A percentile compares a stretch with the other conserved stretches of the same genome.
phyloP scores from a whole-genome alignment of 768 basidiomycete genomes.

The Lanmaoa rubissima region DNA sequence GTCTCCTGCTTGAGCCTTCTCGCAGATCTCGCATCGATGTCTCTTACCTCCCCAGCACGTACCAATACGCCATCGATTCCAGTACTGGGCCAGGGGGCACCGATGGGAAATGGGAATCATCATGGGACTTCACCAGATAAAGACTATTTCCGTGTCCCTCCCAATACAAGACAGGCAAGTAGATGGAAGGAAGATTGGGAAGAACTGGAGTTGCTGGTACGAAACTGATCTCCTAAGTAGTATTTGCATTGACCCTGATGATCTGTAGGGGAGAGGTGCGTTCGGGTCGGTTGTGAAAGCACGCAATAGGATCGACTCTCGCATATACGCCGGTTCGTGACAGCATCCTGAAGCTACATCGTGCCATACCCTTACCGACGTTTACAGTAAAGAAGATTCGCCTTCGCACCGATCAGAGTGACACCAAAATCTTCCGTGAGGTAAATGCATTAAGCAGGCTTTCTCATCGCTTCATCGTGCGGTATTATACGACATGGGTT shows the following conservation, averaged over 20 bases:
- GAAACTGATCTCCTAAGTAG: neutral
- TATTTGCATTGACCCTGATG: neutral
- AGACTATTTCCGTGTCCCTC: conserved; percentile 52
- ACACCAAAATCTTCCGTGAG: conserved; percentile 86
- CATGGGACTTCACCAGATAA: conserved; percentile 59
- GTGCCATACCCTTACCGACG: neutral
- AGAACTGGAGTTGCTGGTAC: conserved; percentile 80
- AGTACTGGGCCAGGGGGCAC: conserved; percentile 41
- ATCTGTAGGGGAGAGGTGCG: conserved; percentile 73
- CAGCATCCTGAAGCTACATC: neutral
- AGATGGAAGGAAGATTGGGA: conserved; percentile 95
- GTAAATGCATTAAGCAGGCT: conserved; percentile 86
- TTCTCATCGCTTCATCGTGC: conserved; percentile 86
- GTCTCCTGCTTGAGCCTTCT: conserved; percentile 58
- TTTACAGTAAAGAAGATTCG: conserved; percentile 82
- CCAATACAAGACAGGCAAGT: conserved; percentile 53
- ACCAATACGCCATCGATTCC: conserved; percentile 18
- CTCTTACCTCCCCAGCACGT: conserved; percentile 27
- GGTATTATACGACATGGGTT: conserved; percentile 92
- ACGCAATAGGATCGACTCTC: conserved; percentile 79
- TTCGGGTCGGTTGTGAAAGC: conserved; percentile 97
- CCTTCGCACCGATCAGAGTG: conserved; percentile 72
- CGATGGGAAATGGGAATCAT: conserved; percentile 39
- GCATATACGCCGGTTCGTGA: conserved; percentile 74
- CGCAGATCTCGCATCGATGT: conserved; percentile 50